phyloP scores from a whole-genome alignment of 305 asterid genomes.

The Fraxinus ornus region DNA sequence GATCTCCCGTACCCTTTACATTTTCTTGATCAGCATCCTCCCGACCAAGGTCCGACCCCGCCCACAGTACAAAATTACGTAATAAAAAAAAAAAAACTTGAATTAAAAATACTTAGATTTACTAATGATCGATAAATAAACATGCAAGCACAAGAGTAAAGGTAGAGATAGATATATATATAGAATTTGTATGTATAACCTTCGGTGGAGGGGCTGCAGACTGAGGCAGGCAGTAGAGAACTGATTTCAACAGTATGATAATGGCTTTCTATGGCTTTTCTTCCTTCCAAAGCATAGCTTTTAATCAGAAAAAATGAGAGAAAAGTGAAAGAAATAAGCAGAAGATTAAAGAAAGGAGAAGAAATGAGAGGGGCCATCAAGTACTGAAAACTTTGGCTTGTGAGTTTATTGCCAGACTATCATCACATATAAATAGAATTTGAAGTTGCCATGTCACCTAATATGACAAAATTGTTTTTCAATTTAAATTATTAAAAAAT shows the following conservation, averaged over 20 bases:
- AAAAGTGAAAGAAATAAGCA: slow-evolving; percentile 24
- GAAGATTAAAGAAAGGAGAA: slow-evolving; percentile 9
- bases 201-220: slow-evolving; percentile 44
- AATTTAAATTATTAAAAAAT: neutral
- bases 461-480: neutral
- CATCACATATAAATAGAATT: slow-evolving; percentile 12
- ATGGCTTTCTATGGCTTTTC: slow-evolving; percentile 16
- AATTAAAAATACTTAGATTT: neutral
- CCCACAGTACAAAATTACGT: neutral
- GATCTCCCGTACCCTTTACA: neutral
- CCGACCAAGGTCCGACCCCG: neutral
- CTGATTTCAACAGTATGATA: slow-evolving; percentile 42
- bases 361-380: slow-evolving; percentile 34
- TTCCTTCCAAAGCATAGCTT: slow-evolving; percentile 28
- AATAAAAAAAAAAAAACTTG: neutral
- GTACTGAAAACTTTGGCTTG: neutral
- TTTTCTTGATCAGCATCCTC: neutral
- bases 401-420: slow-evolving; percentile 3
- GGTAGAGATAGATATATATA: neutral
- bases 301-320: slow-evolving; percentile 20
- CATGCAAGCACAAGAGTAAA: neutral
- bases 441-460: slow-evolving; percentile 14
- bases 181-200: slow-evolving; percentile 18
- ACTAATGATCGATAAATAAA: neutral
- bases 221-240: slow-evolving; percentile 46